These are phyloP conservation scores for Lepiota brunneoincarnata DNA, from an alignment of 768 basidiomycete species.

Conservation along the genomic window DNA sequence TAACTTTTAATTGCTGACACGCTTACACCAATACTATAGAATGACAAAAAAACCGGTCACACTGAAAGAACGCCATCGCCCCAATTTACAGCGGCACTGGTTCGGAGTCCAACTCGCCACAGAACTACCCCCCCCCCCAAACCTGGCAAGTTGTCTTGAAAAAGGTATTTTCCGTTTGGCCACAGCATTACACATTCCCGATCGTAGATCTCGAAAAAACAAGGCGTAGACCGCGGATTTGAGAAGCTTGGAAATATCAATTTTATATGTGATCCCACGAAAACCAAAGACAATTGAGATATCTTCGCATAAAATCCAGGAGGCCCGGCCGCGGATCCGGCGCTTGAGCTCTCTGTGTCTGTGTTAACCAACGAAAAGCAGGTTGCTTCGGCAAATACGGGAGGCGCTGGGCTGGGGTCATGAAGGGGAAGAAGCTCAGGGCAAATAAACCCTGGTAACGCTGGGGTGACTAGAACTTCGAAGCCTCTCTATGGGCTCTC, in stretches of 20 bases:
- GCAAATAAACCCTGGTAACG: neutral
- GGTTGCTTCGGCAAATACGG: neutral
- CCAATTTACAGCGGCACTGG: neutral
- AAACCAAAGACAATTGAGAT: neutral
- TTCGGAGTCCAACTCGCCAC: neutral
- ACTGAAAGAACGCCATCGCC: too few relatives aligned
- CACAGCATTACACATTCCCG: neutral
- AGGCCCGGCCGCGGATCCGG: neutral
- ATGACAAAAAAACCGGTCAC: too few relatives aligned
- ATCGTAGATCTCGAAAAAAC: constrained; percentile 13
- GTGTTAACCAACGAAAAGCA: neutral
- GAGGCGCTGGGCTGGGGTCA: neutral
- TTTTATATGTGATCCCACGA: constrained; percentile 3
- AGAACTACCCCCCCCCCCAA: neutral
- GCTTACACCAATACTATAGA: too few relatives aligned
- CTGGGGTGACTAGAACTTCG: neutral
- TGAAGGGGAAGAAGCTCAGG: neutral
- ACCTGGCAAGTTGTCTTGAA: constrained; percentile 1
- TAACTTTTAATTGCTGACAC: too few relatives aligned
- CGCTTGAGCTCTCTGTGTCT: neutral
- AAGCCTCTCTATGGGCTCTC: neutral
- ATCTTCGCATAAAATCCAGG: neutral
- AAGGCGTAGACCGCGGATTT: constrained; percentile 11
- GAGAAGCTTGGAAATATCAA: constrained; percentile 6
- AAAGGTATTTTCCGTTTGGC: constrained; percentile 7